Base-by-base conservation (phyloP, 2,329 filamentous ascomycete genomes). In the Cercospora sesami region DNA sequence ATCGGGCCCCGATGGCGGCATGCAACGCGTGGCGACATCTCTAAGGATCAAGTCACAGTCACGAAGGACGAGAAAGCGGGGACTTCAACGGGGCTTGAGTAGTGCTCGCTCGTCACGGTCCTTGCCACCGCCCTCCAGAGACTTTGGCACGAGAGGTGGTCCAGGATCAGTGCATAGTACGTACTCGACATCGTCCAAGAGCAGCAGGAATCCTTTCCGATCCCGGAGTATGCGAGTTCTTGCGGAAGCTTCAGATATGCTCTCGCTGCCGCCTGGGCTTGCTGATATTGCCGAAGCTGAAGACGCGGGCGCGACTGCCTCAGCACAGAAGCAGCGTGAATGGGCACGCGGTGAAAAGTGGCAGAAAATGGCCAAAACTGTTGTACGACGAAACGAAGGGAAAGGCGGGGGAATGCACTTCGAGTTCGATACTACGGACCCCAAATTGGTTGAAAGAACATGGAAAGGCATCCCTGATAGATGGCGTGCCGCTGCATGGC, bases 401-500 rank as follows among this genome's bases (percentile, higher is more conserved):
- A 79, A 76, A 67, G 86, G 87, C 23, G 86, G 86, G 16, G 87
- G 88, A 16, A 89, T 88, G 86, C 82, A 81, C 12, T 90, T 90
- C 71, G 91, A 93, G 64, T 98, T 98, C 77, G 93, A 97, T 79
- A 86, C 87, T 42, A 88, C 86, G 71, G 91, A 91, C 77, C 85
- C 91, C 5, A 85, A 97, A 79, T 83, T 99, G 53, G 89, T 97
- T 67, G 91, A 94, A 72, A 88, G 95, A 65, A 96, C 93, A 1
- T 99, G 95, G 95, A 99, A 99, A 78, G 95, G 95, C 31, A 97
- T 99, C 71, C 95, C 95, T 0, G 95, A 99, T 80, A 89, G 93
- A 70, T 99, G 95, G 95, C 90, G 95, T 62, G 88, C 91, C 33
- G 91, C 92, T 1, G 95, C 94, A 2, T 99, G 95, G 95, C 94